Conservation (phyloP, 2,329 filamentous ascomycete species). For the Stachybotrys elegans region DNA sequence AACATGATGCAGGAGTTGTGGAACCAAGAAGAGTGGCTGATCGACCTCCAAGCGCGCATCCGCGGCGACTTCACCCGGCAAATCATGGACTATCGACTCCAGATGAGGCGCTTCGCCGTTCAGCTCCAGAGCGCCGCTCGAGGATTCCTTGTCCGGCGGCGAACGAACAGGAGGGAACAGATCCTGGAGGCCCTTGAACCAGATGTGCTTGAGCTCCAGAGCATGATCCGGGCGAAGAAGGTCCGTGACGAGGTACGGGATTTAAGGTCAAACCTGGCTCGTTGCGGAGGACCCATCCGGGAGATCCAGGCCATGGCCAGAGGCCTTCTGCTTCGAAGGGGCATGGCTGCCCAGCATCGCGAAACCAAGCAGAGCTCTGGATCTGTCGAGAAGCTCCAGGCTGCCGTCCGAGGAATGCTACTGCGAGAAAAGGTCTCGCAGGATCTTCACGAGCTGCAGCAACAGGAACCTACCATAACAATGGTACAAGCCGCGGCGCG, state of each 20-base stretch:
- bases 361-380: constrained; percentile 48
- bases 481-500: constrained; percentile 62
- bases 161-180: constrained; percentile 56
- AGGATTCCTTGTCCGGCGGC: constrained; percentile 66
- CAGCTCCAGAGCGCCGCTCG: constrained; percentile 74
- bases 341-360: constrained; percentile 48
- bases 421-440: constrained; percentile 51
- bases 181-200: constrained; percentile 66
- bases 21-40: constrained; percentile 72
- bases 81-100: constrained; percentile 72
- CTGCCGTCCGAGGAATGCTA: constrained; percentile 62
- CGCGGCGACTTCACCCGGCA: constrained; percentile 85
- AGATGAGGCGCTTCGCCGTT: constrained; percentile 77
- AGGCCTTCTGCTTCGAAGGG: constrained; percentile 60
- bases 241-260: constrained; percentile 54
- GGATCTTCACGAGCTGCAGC: constrained; percentile 47
- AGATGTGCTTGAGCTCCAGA: constrained; percentile 76
- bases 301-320: constrained; percentile 62
- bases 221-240: constrained; percentile 67
- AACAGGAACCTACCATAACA: constrained; percentile 44
- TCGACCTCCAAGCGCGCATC: constrained; percentile 81
- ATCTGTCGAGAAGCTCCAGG: constrained; percentile 57
- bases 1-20: constrained; percentile 83
- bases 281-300: constrained; percentile 58
- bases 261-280: constrained; percentile 53